Conservation (phyloP, 495 filamentous ascomycete species). For the Cudoniella acicularis region DNA sequence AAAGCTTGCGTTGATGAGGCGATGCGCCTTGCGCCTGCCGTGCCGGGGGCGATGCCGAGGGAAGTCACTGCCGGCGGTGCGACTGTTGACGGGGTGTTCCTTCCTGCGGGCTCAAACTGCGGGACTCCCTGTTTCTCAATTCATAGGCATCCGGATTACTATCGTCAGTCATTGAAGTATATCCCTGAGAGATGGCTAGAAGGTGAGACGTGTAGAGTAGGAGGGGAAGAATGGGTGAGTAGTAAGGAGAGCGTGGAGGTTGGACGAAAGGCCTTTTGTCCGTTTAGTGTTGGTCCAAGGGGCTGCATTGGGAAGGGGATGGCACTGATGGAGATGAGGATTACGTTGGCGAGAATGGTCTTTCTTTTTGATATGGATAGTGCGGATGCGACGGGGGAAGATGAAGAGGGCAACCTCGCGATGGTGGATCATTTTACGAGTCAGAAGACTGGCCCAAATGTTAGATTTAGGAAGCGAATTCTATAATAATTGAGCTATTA, state of each 20-base stretch:
- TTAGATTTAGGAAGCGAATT: background rate
- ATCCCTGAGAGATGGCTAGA: conserved; percentile 42
- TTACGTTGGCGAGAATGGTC: conserved; percentile 43
- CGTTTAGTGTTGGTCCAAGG: conserved; percentile 54
- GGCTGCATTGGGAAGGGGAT: conserved; percentile 59
- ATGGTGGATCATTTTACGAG: conserved; percentile 47
- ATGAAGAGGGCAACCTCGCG: conserved; percentile 35
- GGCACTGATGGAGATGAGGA: conserved; percentile 49
- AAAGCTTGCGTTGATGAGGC: conserved; percentile 65
- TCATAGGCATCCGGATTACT: conserved; percentile 53
- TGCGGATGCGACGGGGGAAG: conserved; percentile 29
- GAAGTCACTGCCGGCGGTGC: conserved; percentile 58
- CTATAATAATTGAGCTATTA: too few species aligned
- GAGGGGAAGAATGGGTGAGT: conserved; percentile 4
- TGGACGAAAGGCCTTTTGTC: conserved; percentile 50
- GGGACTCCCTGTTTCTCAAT: conserved; percentile 53
- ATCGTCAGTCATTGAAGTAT: conserved; percentile 45
- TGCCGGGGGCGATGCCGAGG: conserved; percentile 56
- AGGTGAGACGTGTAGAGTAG: background rate
- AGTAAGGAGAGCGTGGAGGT: conserved; percentile 34
- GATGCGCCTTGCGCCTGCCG: conserved; percentile 66
- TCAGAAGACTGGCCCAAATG: conserved; percentile 39
- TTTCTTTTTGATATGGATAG: conserved; percentile 44
- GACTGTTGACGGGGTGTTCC: conserved; percentile 26
- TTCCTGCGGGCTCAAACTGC: conserved; percentile 38